Base-by-base conservation (phyloP, 257 asterid species). In the Avicennia marina region DNA sequence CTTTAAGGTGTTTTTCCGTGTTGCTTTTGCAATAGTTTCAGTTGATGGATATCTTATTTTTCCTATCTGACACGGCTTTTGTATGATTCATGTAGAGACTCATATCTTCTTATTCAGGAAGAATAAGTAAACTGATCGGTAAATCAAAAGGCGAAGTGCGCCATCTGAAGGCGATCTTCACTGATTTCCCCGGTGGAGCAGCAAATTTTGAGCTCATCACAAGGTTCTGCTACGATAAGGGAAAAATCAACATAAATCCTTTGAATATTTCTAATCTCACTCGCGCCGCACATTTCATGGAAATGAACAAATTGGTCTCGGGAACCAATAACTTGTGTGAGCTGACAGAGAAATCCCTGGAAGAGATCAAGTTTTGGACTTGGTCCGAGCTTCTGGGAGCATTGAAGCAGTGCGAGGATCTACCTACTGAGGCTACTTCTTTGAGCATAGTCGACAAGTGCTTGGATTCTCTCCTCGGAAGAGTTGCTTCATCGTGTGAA, bases 141-240 rank as follows among this genome's bases (percentile, higher is more conserved):
- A 82, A 77, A 71, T 70, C 89, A 6, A 72, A 77, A 69, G 77
- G 75, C 3, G 60, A 21, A 20, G 27, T 60, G 0, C 59, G 48
- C 1, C 65, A 62, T 60, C 61, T 80, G 17, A 90, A 87, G 88
- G 84, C 87, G 66, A 74, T 90, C 49, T 81, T 82, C 83, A 74
- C 84, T 19, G 90, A 82, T 63, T 87, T 90, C 31, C 98, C 98
- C 0, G 98, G 96, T 27, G 98, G 98, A 71, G 78, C 95, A 33
- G 77, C 77, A 11, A 72, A 73, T 59, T 90, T 90, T 50, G 96
- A 87, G 85, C 80, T 75, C 45, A 66, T 87, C 70, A 51, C 83
- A 36, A 81, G 87, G 56, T 87, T 90, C 65, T 90, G 98, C 65
- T 85, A 87, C 83, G 74, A 62, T 60, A 67, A 57, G 0, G 85